Base-by-base conservation (phyloP, 1,284 basidiomycete species). In the Lentinula novae-zelandiae region DNA sequence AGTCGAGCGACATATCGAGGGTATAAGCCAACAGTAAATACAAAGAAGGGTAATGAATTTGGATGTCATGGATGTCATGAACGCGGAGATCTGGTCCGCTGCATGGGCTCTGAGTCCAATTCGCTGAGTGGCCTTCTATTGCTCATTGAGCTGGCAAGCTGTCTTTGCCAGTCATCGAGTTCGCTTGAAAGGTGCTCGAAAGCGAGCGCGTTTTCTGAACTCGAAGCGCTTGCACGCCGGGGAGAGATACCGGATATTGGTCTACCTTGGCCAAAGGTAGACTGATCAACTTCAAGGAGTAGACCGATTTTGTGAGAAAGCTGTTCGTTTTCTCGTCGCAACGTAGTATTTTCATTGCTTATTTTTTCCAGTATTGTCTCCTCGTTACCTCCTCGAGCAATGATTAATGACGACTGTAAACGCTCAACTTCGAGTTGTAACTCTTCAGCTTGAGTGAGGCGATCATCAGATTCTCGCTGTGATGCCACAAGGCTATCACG, bases 221-320 rank as follows among this genome's bases (percentile, higher is more conserved):
- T 92, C 34, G 90, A 89, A 62, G 84, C 84, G 70, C 91, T 93
- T 52, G 80, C 77, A 49, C 85, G 85, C 53, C 83, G 82, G 63
- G 82, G 83, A 13, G 84, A 85, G 46, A 84, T 76, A 42, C 80
- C 82, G 22, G 88, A 91, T 61, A 87, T 75, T 34, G 86, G 88
- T 61, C 86, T 78, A 56, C 79, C 81, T 53, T 77, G 76, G 39
- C 82, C 82, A 67, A 87, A 92, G 2, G 82, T 77, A 34, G 89
- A 83, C 66, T 91, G 89, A 69, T 94, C 90, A 46, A 90, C 89
- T 68, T 92, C 92, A 57, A 94, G 81, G n/a, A 94, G 78, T 51
- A 94, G 79, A 63, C 86, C 89, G 66, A 94, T 92, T 79, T 93
- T 93, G 73, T 92, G 91, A 27, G 88, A 88, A 58, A 95, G 81